Base-by-base conservation (phyloP, 148 eudicot species). In the Nepenthes gracilis region DNA sequence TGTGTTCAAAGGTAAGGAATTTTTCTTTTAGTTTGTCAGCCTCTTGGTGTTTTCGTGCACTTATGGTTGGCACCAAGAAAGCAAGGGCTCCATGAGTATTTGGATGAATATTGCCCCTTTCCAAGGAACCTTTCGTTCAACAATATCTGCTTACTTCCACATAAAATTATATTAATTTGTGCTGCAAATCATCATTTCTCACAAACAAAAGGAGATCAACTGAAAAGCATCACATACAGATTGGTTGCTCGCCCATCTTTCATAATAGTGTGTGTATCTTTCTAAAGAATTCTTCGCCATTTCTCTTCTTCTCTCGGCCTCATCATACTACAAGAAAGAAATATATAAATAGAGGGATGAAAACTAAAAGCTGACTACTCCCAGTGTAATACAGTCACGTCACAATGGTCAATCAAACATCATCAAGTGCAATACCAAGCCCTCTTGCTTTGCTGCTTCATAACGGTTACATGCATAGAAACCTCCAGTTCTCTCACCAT, bases 211-310 rank as follows among this genome's bases (percentile, higher is more conserved):
- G 45, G 8, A 40, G 0, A 40, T 40, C 45, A 40, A 40, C 8
- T 8, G 8, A 8, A 40, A 40, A 40, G 45, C 8, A 23, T 40
- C 45, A 60, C 82, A 66, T 80, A 89, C 96, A 66, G 90, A 76
- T 66, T 89, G 96, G 72, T 86, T 89, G 55, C 89, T 89, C 5
- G 97, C 94, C 97, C 97, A 89, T 61, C 96, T 80, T 64, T 89
- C 97, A 75, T 89, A 89, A 61, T 89, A 89, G 78, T 89, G 97
- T 54, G 94, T 89, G 61, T 89, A 89, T 82, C 87, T 76, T 77
- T 86, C 97, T 54, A 89, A 67, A 7, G 97, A 89, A 61, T 86
- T 89, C 70, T 89, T 89, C 40, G 97, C 97, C 97, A 89, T 89
- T 75, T 89, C 97, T 78, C 94, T 81, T 64, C 97, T 82, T 60